phyloP scores from a whole-genome alignment of 1,139 yeast species.

The Maudiozyma humilis region DNA sequence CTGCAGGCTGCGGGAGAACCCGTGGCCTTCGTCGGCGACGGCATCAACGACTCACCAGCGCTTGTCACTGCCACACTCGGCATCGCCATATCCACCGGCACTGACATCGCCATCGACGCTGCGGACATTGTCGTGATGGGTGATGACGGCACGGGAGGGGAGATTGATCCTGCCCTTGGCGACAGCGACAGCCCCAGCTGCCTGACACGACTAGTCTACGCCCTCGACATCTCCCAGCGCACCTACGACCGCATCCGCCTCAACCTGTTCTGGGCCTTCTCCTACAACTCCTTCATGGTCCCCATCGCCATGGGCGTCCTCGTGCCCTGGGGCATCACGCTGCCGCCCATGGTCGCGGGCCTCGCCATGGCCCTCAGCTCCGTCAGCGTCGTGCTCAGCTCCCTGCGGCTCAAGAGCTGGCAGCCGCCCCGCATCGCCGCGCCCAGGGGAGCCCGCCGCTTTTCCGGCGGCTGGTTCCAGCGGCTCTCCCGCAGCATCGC shows the following conservation, averaged over 20 bases:
- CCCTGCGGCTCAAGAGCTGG: constrained; percentile 64
- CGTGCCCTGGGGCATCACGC: constrained; percentile 67
- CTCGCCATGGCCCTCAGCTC: constrained; percentile 91
- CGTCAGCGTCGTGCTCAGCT: constrained; percentile 77
- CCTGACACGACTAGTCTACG: constrained; percentile 59
- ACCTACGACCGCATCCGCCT: constrained; percentile 71
- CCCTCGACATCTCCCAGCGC: constrained; percentile 60
- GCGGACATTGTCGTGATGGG: constrained; percentile 80
- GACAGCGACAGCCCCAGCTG: constrained; percentile 30
- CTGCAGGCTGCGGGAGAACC: constrained; percentile 39
- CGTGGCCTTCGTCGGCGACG: constrained; percentile 85
- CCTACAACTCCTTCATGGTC: constrained; percentile 79
- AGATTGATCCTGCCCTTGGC: no score
- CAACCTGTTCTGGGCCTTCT: constrained; percentile 77
- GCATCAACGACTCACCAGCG: constrained; percentile 95
- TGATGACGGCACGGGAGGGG: constrained; percentile 15
- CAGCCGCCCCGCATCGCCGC: no score
- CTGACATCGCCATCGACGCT: constrained; percentile 93
- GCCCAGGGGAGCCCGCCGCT: no score
- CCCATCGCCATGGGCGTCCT: constrained; percentile 93
- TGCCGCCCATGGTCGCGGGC: constrained; percentile 88
- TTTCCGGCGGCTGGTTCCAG: neutral
- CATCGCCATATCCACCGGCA: constrained; percentile 83
- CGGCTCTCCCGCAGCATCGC: no score
- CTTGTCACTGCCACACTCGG: constrained; percentile 83